Evolutionary conservation across 2,329 filamentous ascomycete species (phyloP), one percentile per base, ranked within the genome.

Genomic region (Fusarium longipes): DNA sequence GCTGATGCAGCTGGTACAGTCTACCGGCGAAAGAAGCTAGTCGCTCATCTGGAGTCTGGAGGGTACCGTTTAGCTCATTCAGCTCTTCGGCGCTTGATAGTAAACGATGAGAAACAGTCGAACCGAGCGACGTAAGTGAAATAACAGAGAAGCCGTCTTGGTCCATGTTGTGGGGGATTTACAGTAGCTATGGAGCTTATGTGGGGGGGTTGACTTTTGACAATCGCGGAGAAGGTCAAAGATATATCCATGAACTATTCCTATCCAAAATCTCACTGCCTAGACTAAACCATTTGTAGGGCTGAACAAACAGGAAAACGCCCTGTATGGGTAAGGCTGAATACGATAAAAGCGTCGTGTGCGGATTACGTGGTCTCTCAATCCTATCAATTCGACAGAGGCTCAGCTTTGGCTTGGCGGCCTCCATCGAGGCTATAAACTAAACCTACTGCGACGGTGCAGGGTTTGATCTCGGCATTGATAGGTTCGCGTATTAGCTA

Each of bases 121-220:
- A 68, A 48, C 74, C 75, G 11, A 74, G 68, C 0, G 77, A 74
- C 5, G 75, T 75, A 11, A 78, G 57, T n/a, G 77, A 75, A 6
- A 74, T 67, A 39, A 75, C 71, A 12, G 77, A 78, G 70, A 78
- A 79, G 48, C 76, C 72, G 59, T 77, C 73, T 44, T 74, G 68
- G 53, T 77, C 73, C 77, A 77, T 78, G 11, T 66, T 33, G 49
- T 43, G 49, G 42, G 39, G 50, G 30, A 35, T 36, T 36, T 25
- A 43, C 25, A 18, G 25, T 29, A 27, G 10, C n/a, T 18, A 12
- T 27, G 5, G 40, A 8, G 8, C 8, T 29, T 14, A 27, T 48
- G 35, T 40, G 33, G 49, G 55, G 52, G 44, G 50, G 49, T 44
- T 42, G 30, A 36, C 42, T 30, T n/a, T 17, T 6, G 32, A 44